Conservation (phyloP, 2,329 filamentous ascomycete species). For the Orbilia oligospora region DNA sequence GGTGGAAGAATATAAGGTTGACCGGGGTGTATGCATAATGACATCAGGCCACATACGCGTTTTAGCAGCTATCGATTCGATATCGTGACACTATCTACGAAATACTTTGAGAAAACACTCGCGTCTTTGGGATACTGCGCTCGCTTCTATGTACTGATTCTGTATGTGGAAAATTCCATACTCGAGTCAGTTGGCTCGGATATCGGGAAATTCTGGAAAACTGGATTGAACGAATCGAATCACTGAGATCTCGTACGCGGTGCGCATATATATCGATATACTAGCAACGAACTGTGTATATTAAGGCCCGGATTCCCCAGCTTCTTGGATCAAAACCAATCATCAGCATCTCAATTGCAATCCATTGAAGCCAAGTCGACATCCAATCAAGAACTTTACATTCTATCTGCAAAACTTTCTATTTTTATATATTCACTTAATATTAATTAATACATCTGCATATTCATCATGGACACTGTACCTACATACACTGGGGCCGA, state of each 20-base stretch:
- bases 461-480: constrained; percentile 26
- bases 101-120: background rate
- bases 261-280: background rate
- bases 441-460: background rate
- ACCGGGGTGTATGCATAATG: constrained; percentile 24
- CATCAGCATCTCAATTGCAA: constrained; percentile 18
- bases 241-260: background rate
- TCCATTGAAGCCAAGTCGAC: background rate
- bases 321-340: constrained; percentile 3
- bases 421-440: background rate
- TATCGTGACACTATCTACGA: background rate
- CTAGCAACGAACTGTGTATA: background rate
- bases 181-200: background rate
- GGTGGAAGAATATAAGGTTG: constrained; percentile 17
- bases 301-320: background rate
- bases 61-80: background rate
- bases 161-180: background rate
- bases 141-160: background rate
- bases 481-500: constrained; percentile 53
- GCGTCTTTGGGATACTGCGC: background rate
- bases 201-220: too few species aligned
- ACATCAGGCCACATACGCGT: constrained; percentile 29
- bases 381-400: background rate
- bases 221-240: background rate
- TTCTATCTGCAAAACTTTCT: background rate